Conservation (phyloP, 1,284 basidiomycete genomes). For the Flammula alnicola region DNA sequence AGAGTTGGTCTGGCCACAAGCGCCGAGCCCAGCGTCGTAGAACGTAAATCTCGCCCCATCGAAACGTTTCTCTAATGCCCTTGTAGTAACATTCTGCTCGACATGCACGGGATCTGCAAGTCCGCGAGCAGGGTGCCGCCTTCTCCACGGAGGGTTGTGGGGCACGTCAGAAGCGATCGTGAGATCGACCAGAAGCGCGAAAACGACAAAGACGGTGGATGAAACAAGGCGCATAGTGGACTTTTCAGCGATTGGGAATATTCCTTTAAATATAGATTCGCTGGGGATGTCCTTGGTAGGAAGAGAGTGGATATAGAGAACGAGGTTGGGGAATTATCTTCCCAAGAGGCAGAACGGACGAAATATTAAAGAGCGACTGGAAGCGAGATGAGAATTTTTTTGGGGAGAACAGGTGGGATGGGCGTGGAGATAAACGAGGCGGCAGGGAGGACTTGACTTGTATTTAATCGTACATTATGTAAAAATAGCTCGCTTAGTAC, state of each 20-base stretch:
- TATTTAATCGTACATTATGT: background rate
- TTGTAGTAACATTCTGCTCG: constrained; percentile 23
- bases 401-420: constrained; percentile 20
- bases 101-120: background rate
- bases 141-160: constrained; percentile 1
- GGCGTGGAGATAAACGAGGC: constrained; percentile 20
- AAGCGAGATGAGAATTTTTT: no score
- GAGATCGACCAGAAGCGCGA: constrained; percentile 11
- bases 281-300: constrained; percentile 4
- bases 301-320: background rate
- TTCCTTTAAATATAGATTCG: background rate
- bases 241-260: background rate
- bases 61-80: constrained; percentile 37
- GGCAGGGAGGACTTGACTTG: no score
- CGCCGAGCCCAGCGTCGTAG: constrained; percentile 61
- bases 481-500: background rate
- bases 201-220: constrained; percentile 9
- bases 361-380: constrained; percentile 18
- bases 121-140: constrained; percentile 5
- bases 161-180: constrained; percentile 1
- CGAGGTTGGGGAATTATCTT: no score
- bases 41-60: constrained; percentile 45
- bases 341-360: constrained; percentile 6
- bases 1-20: constrained; percentile 38
- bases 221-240: constrained; percentile 12